Evolutionary conservation across 768 basidiomycete genomes (phyloP).

Genomic region (Leccinum rimulosum): DNA sequence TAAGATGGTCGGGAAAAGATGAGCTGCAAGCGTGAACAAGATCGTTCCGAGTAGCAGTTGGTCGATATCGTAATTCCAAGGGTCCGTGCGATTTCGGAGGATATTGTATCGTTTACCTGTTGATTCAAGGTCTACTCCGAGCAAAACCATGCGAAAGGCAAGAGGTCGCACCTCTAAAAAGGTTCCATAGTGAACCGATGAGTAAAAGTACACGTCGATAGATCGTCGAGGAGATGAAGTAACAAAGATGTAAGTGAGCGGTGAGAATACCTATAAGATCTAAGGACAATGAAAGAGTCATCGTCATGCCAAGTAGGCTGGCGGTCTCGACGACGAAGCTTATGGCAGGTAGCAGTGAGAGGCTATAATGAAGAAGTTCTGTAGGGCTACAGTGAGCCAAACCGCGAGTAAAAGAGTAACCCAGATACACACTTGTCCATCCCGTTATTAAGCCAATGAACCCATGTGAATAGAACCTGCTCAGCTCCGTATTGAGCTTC

Average conservation of each 20-base stretch:
- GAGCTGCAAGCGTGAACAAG: constrained; percentile 76
- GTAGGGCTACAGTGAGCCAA: constrained; percentile 4
- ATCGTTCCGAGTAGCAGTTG: constrained; percentile 94
- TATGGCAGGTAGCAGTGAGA: constrained; percentile 23
- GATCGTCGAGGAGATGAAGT: constrained; percentile 57
- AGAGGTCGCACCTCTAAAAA: constrained; percentile 72
- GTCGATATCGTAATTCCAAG: constrained; percentile 89
- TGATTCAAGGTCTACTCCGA: neutral
- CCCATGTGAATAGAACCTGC: constrained; percentile 73
- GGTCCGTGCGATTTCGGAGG: constrained; percentile 82
- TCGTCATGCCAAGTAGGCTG: constrained; percentile 52
- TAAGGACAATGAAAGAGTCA: constrained; percentile 60
- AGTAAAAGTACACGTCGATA: constrained; percentile 60
- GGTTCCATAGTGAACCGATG: constrained; percentile 74
- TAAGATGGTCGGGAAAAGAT: constrained; percentile 81
- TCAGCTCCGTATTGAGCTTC: constrained; percentile 95
- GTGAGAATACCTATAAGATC: constrained; percentile 70
- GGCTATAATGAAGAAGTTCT: constrained; percentile 22
- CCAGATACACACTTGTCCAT: constrained; percentile 67
- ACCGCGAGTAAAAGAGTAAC: neutral
- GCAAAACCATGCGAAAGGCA: neutral
- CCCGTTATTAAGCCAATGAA: constrained; percentile 61
- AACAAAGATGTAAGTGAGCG: constrained; percentile 68
- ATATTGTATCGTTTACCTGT: constrained; percentile 88
- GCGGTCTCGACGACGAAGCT: constrained; percentile 35